These are phyloP conservation scores for Leccinum broughii DNA, from an alignment of 768 basidiomycete genomes.

Conservation along the genomic window DNA sequence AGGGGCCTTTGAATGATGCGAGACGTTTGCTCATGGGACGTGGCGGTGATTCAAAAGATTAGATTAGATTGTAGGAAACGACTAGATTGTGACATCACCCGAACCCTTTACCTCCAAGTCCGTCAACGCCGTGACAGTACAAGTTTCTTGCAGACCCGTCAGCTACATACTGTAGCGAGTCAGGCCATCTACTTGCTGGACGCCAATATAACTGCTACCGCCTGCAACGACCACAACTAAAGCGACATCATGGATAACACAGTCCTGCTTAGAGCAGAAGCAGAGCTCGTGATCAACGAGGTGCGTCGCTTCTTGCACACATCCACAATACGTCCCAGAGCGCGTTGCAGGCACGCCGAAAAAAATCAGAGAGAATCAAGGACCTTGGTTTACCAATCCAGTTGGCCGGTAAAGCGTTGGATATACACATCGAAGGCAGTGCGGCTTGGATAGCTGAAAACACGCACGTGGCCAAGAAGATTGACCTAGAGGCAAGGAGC, in stretches of 20 bases:
- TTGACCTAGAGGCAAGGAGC: constrained; percentile 70
- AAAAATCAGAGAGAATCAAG: constrained; percentile 72
- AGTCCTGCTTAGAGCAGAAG: constrained; percentile 31
- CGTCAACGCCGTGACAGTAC: too few relatives aligned
- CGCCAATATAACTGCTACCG: too few relatives aligned
- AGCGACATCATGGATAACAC: constrained; percentile 26
- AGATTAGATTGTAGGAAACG: constrained; percentile 17
- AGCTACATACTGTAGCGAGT: neutral
- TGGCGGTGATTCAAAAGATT: constrained; percentile 11
- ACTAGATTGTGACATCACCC: too few relatives aligned
- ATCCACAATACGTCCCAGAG: neutral
- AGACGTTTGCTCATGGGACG: constrained; percentile 53
- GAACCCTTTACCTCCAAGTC: neutral
- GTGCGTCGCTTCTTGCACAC: constrained; percentile 9
- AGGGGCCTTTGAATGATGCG: constrained; percentile 79
- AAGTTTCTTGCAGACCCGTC: neutral
- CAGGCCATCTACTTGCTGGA: too few relatives aligned
- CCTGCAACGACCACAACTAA: constrained; percentile 1
- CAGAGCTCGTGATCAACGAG: constrained; percentile 34
- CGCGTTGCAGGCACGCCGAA: constrained; percentile 56
- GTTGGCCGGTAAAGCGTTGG: constrained; percentile 73
- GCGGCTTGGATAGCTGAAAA: constrained; percentile 90
- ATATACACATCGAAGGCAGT: constrained; percentile 61
- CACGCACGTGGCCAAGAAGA: constrained; percentile 66
- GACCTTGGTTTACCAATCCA: constrained; percentile 77